Evolutionary conservation across 108 stramenopile genomes (phyloP).

Genomic region (Nitzschia sp.): DNA sequence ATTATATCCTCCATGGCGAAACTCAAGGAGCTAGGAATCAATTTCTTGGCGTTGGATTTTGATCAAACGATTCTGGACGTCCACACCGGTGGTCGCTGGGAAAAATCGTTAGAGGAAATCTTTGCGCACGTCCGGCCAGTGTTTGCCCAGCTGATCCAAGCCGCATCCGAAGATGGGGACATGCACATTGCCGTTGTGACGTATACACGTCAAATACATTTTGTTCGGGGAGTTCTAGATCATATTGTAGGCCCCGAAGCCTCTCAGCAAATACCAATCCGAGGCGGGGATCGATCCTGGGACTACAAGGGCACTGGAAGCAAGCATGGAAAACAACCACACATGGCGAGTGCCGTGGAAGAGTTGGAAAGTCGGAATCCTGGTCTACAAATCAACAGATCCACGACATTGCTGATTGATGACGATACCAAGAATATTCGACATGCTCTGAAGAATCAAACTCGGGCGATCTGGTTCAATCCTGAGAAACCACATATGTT

Average conservation of each 20-base stretch:
- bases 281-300: slow-evolving; percentile 89
- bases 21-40: slow-evolving; percentile 52
- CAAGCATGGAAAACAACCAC: slow-evolving; percentile 82
- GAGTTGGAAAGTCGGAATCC: slow-evolving; percentile 56
- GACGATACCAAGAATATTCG: slow-evolving; percentile 89
- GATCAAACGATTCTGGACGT: slow-evolving; percentile 90
- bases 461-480: slow-evolving; percentile 85
- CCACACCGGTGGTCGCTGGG: slow-evolving; percentile 93
- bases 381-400: slow-evolving; percentile 54
- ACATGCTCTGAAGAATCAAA: slow-evolving; percentile 70
- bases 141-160: slow-evolving; percentile 71
- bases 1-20: slow-evolving; percentile 14
- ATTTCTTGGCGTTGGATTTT: slow-evolving; percentile 93
- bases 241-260: slow-evolving; percentile 27
- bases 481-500: slow-evolving; percentile 66
- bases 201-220: slow-evolving; percentile 76
- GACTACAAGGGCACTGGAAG: slow-evolving; percentile 73
- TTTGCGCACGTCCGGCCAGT: slow-evolving; percentile 82
- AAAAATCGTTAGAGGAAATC: slow-evolving; percentile 71
- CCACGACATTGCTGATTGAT: slow-evolving; percentile 91
- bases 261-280: slow-evolving; percentile 72
- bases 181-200: slow-evolving; percentile 92
- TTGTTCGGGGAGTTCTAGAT: slow-evolving; percentile 82
- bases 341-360: slow-evolving; percentile 94
- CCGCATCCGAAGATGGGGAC: slow-evolving; percentile 43